Evolutionary conservation across 1,284 basidiomycete genomes (phyloP).

Genomic region (Cerioporus squamosus): DNA sequence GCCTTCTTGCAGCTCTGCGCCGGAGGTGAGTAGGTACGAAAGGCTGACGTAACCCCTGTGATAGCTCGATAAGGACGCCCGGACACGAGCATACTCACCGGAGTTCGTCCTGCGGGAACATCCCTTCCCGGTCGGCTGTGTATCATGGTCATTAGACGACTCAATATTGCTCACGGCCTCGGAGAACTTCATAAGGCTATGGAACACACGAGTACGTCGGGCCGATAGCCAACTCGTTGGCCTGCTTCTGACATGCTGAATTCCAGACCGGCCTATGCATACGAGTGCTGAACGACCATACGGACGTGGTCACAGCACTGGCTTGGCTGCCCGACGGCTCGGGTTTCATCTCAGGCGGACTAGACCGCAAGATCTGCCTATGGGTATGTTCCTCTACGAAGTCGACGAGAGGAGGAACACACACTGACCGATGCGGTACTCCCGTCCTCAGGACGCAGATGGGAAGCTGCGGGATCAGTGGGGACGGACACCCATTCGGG

Average conservation of each 20-base stretch:
- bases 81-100: slow-evolving; percentile 61
- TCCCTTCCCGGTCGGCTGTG: slow-evolving; percentile 73
- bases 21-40: no score
- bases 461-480: slow-evolving; percentile 76
- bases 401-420: neutral
- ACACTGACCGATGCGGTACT: slow-evolving; percentile 7
- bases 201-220: slow-evolving; percentile 81
- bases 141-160: slow-evolving; percentile 93
- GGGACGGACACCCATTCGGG: slow-evolving; percentile 78
- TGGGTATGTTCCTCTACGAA: slow-evolving; percentile 66
- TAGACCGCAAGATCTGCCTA: slow-evolving; percentile 87
- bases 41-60: slow-evolving; percentile 8
- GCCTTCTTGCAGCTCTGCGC: no score
- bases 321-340: slow-evolving; percentile 89
- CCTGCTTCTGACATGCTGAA: neutral
- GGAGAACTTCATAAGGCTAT: slow-evolving; percentile 82
- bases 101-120: slow-evolving; percentile 76
- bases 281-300: slow-evolving; percentile 71
- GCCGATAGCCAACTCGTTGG: neutral
- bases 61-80: slow-evolving; percentile 53
- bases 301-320: slow-evolving; percentile 85
- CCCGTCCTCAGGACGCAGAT: slow-evolving; percentile 61
- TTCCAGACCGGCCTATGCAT: slow-evolving; percentile 71
- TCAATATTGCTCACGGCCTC: slow-evolving; percentile 80
- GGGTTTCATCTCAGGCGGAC: slow-evolving; percentile 89